phyloP scores from a whole-genome alignment of 331 rosid species.

The Cydonia oblonga region DNA sequence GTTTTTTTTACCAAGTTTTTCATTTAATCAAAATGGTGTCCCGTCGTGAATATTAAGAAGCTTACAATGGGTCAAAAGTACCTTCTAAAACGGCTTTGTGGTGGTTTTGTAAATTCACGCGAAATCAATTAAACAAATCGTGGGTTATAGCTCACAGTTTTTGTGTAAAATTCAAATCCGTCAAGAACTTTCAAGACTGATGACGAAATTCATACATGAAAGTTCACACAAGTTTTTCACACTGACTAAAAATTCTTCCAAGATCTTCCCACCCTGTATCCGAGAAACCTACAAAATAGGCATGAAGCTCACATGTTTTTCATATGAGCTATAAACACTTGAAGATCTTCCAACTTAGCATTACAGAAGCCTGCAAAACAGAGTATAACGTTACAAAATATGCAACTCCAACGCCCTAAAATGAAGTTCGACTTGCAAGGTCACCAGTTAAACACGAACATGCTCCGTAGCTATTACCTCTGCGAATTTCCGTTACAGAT shows the following conservation, averaged over 20 bases:
- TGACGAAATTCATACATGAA: neutral
- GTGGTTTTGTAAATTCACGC: too few species aligned
- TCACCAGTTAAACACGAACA: neutral
- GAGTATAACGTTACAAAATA: constrained; percentile 3
- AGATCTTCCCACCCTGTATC: constrained; percentile 26
- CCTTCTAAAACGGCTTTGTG: too few species aligned
- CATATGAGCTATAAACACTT: constrained; percentile 28
- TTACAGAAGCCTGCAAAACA: constrained; percentile 39
- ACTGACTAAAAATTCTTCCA: constrained; percentile 26
- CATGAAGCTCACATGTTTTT: constrained; percentile 26
- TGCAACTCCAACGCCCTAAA: neutral
- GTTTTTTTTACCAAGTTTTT: too few species aligned
- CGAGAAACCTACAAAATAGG: constrained; percentile 37
- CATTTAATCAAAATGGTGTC: too few species aligned
- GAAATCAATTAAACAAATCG: too few species aligned
- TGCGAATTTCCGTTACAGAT: constrained; percentile 15
- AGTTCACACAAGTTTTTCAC: constrained; percentile 32
- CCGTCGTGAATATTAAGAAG: too few species aligned
- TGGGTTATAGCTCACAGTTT: too few species aligned
- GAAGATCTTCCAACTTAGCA: constrained; percentile 30
- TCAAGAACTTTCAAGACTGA: too few species aligned
- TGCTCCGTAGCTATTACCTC: constrained; percentile 24
- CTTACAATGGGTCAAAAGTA: too few species aligned
- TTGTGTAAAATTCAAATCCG: too few species aligned
- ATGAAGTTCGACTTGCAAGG: constrained; percentile 4